phyloP scores from a whole-genome alignment of 768 basidiomycete species.

The Mycena maculata region DNA sequence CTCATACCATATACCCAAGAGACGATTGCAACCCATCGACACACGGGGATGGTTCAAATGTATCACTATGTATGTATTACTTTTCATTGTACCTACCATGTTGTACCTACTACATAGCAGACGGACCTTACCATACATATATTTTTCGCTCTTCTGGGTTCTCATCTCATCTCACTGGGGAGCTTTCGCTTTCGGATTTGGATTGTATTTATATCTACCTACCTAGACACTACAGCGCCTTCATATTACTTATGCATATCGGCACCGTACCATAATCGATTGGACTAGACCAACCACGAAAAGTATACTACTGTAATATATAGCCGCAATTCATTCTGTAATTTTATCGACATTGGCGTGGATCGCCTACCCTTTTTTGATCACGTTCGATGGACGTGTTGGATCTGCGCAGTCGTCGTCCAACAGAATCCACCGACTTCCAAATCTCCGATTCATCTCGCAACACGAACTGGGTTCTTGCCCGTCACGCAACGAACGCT shows the following conservation, averaged over 20 bases:
- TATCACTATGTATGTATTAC: constrained; percentile 8
- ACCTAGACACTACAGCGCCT: background rate
- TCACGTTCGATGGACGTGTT: background rate
- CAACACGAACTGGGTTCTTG: too few relatives aligned
- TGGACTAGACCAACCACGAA: background rate
- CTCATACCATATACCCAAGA: constrained; percentile 6
- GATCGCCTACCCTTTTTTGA: background rate
- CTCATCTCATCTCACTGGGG: background rate
- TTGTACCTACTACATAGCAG: constrained; percentile 4
- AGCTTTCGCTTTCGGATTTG: background rate
- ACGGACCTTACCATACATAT: background rate
- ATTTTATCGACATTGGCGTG: background rate
- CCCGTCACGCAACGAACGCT: too few relatives aligned
- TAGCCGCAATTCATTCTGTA: background rate
- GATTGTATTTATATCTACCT: background rate
- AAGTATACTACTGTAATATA: background rate
- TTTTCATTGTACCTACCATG: background rate
- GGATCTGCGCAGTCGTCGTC: too few relatives aligned
- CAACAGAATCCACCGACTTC: background rate
- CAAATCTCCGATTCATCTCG: too few relatives aligned
- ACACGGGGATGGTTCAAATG: constrained; percentile 8
- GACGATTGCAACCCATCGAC: constrained; percentile 9
- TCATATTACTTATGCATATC: background rate
- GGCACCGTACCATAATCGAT: too few relatives aligned
- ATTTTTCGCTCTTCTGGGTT: background rate